Evolutionary conservation across 2,329 filamentous ascomycete species (phyloP), one percentile per base, ranked within the genome.

Genomic region (Exophiala aquamarina): DNA sequence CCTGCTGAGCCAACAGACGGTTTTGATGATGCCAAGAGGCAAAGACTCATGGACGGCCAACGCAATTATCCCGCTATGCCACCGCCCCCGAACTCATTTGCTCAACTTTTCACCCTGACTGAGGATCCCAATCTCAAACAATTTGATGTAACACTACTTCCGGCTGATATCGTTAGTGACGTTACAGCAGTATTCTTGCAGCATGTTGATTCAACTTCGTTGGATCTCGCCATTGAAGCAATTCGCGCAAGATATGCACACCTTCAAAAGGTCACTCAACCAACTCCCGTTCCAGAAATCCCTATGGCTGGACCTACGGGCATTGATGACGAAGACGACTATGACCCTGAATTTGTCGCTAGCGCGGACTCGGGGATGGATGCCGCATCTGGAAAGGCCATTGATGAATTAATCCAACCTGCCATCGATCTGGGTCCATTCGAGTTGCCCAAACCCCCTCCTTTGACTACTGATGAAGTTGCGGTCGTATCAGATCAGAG

Each of bases 101-200:
- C 87, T 4, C 87, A 95, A 52, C 74, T 98, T 3, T 98, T 90
- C 64, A 94, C 90, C 0, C 75, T 98, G 37, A 92, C 89, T 4
- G 77, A 78, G 38, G 89, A 93, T 62, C 74, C 79, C 39, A 86
- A 81, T 6, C 74, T 94, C 17, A 86, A 83, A 53, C 79, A 78
- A 3, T 96, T 97, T 62, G 88, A 96, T 64, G 89, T 92, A 28
- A 84, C 87, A 39, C 79, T 84, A 50, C 77, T 98, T 33, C 87
- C 90, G 2, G 71, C 82, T 9, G 80, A 89, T 17, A 70, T 95
- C 47, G 81, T 94, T 3, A 79, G 89, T 13, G 87, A 84, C 60
- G 90, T 98, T 41, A 81, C 87, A n/a, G 81, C 93, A 32, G 85
- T 84, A 23, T 81, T 94, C 4, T 74, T 98, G 47, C 77, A 82